A percentile compares a stretch with the other conserved stretches of the same genome.
Evolutionary conservation across 371 early-diverging fungal species (phyloP).

Genomic region (Mortierella polycephala): DNA sequence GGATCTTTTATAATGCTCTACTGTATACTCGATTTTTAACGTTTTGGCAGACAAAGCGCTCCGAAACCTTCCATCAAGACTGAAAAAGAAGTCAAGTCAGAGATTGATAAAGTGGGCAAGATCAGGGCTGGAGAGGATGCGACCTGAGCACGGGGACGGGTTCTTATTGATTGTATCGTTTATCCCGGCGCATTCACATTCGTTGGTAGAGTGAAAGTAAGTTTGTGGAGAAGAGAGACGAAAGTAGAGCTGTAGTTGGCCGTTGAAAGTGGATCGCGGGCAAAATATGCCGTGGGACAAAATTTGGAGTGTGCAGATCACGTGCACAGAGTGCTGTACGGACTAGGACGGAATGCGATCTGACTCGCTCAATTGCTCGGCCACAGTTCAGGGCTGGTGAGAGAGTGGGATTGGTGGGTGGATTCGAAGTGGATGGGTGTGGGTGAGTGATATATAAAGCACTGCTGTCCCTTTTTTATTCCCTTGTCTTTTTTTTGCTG

Average conservation of each 20-base stretch:
- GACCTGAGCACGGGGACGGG: background rate
- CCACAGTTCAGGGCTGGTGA: no score
- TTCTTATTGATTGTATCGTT: background rate
- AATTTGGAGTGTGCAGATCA: background rate
- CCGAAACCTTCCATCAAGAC: no score
- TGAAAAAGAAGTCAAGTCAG: no score
- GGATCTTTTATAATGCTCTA: no score
- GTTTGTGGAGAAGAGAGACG: conserved; percentile 9
- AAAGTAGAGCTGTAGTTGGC: background rate
- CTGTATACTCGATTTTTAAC: no score
- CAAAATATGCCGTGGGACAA: conserved; percentile 14
- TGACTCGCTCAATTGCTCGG: background rate
- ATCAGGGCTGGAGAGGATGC: background rate
- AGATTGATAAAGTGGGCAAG: no score
- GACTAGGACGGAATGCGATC: conserved; percentile 9
- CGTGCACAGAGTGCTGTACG: background rate
- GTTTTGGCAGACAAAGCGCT: no score
- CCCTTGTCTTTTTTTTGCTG: background rate
- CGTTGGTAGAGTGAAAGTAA: background rate
- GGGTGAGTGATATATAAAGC: background rate
- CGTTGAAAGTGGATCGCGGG: background rate
- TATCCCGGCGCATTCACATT: no score
- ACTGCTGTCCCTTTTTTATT: background rate
- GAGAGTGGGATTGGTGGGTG: no score
- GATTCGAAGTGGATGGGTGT: background rate